Evolutionary conservation across 768 basidiomycete genomes (phyloP), one percentile per base, ranked within the genome.

Genomic region (Suillus paluster): DNA sequence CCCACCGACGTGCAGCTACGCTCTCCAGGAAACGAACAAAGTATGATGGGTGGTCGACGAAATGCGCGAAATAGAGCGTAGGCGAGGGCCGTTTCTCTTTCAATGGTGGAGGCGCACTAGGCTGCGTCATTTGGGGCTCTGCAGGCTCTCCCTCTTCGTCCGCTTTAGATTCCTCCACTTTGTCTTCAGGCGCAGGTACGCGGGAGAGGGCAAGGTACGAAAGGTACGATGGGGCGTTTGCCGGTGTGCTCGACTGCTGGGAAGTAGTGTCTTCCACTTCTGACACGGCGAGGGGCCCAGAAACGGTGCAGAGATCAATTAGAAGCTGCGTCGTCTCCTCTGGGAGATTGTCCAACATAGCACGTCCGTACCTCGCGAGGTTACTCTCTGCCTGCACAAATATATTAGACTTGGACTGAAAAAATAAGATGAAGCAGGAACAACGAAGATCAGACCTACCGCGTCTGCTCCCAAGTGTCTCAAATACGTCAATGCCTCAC

Each of bases 11-110:
- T 44, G 77, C 68, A 2, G 94, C 92, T 34, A 99, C 91, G 7
- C 88, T 87, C 76, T 99, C 96, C 10, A 99, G 83, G 73, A 98
- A 99, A 1, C 84, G 80, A 44, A 94, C 82, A 66, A 99, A 97
- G 60, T 92, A 86, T 3, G 81, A 81, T 61, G 90, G 86, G 67
- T 96, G 93, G 69, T 97, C 93, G 41, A 97, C 89, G 65, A 97
- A 99, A 72, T 97, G 94, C 0, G 95, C 89, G 70, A 98, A 99
- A 74, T 94, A 99, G 36, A 91, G 79, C 5, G 89, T 80, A 0
- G 96, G 95, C 0, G 94, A 95, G 0, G 94, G 90, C 0, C 83
- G 79, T 69, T 86, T 85, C 2, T 60, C 64, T 30, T 50, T 27
- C 25, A 59, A n/a, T 14, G 59, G 60, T 19, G 70, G 68, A 1